Evolutionary conservation across 805 yeast genomes (phyloP), one percentile per base, ranked within the genome.

Genomic region (Candida bentonensis): DNA sequence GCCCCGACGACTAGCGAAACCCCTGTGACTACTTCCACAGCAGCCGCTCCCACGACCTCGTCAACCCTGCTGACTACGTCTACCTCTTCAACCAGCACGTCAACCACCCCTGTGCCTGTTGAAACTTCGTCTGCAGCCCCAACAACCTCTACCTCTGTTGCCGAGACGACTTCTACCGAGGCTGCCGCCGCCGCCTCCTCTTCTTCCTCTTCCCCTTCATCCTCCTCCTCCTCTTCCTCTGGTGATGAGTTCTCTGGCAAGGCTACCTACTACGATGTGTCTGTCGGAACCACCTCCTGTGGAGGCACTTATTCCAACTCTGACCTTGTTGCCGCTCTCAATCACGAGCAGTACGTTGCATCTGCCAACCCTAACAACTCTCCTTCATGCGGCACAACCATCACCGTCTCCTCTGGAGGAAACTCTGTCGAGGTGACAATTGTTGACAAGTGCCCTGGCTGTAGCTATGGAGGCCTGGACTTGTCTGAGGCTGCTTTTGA

Each of bases 401-500:
- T 75, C 53, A 61, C 59, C 41, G 73, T 74, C 28, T 53, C 52
- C 53, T 69, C 68, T 53, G 59, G 61, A 46, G 76, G 72, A 42
- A 71, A 71, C 54, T 61, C 75, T 15, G 79, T 75, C 46, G 67
- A 64, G 39, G 82, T 77, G 42, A 70, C 71, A 21, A 76, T 76
- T 42, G 72, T 67, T 33, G 82, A 77, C 60, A 62, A 70, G 49
- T 78, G 82, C 61, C 72, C 64, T 44, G 79, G 74, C 21, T 78
- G 82, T 54, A 49, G 58, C 22, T 54, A 60, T 42, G 57, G 72
- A 46, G 74, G 69, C 52, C 68, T 77, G 47, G 82, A 77, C 53
- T 65, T 78, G 46, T 72, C 80, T n/a, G 81, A 81, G 5, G 55
- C 72, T 46, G 82, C 82, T 3, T 77, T 78, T 55, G 44, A 60